Percentiles rank a stretch among this genome's conserved stretches.
phyloP scores from a whole-genome alignment of 208 protist genomes.

The Leishmania gerbilli region DNA sequence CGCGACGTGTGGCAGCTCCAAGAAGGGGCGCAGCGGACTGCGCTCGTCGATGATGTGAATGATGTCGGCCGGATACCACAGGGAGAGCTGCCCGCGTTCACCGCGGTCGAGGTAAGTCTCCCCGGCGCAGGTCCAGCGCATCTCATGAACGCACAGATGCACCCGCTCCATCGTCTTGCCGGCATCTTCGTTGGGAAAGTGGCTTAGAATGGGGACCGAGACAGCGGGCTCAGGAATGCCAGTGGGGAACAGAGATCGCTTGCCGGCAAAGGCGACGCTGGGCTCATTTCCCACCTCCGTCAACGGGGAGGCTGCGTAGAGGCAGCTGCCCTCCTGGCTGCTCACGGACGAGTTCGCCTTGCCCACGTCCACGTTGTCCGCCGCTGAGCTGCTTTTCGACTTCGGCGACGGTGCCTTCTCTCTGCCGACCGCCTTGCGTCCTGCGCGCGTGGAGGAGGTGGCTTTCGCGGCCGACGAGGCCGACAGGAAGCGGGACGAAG shows the following conservation, averaged over 20 bases:
- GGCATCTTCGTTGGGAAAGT: neutral
- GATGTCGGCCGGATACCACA: constrained; percentile 84
- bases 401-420: neutral
- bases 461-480: neutral
- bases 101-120: constrained; percentile 54
- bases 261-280: neutral
- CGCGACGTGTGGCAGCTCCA: constrained; percentile 41
- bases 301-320: constrained; percentile 3
- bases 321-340: constrained; percentile 15
- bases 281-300: neutral
- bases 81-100: constrained; percentile 51
- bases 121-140: constrained; percentile 74
- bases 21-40: constrained; percentile 74
- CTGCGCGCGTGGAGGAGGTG: neutral
- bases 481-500: constrained; percentile 5
- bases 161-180: constrained; percentile 45
- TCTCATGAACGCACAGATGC: constrained; percentile 62
- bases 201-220: neutral
- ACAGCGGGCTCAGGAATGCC: neutral
- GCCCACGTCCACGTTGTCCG: neutral
- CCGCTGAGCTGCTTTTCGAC: neutral
- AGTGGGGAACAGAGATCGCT: neutral
- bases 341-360: constrained; percentile 20
- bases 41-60: constrained; percentile 71
- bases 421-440: neutral